Evolutionary conservation across 1,284 basidiomycete species (phyloP).

Genomic region (Wallemia mellicola): DNA sequence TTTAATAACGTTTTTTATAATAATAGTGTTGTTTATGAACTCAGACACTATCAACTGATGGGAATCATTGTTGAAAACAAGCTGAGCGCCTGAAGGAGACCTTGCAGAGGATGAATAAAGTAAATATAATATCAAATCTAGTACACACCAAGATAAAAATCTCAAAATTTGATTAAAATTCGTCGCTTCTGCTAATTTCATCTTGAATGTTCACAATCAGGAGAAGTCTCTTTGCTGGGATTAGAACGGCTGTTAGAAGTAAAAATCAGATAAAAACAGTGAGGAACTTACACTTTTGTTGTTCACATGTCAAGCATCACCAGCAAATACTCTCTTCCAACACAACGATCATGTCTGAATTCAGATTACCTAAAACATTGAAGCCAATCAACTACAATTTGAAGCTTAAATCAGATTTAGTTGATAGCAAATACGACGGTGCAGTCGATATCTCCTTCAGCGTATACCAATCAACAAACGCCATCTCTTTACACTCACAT

Average conservation of each 20-base stretch:
- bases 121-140: no score
- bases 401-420: constrained; percentile 36
- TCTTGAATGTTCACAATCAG: neutral
- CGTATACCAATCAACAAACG: constrained; percentile 29
- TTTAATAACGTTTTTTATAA: neutral
- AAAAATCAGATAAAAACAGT: neutral
- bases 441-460: constrained; percentile 48
- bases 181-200: neutral
- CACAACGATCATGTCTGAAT: neutral
- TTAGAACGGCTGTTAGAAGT: neutral
- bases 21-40: neutral
- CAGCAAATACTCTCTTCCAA: neutral
- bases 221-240: neutral
- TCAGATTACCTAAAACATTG: constrained; percentile 2
- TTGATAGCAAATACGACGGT: constrained; percentile 40
- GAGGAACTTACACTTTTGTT: neutral
- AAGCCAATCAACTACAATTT: constrained; percentile 53
- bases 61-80: neutral
- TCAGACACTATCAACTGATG: neutral
- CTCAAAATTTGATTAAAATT: no score
- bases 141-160: no score
- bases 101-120: neutral
- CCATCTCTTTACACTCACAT: constrained; percentile 39
- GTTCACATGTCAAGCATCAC: neutral
- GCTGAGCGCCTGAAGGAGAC: neutral